Evolutionary conservation across 2,329 filamentous ascomycete species (phyloP).

Genomic region (Xylaria multiplex): DNA sequence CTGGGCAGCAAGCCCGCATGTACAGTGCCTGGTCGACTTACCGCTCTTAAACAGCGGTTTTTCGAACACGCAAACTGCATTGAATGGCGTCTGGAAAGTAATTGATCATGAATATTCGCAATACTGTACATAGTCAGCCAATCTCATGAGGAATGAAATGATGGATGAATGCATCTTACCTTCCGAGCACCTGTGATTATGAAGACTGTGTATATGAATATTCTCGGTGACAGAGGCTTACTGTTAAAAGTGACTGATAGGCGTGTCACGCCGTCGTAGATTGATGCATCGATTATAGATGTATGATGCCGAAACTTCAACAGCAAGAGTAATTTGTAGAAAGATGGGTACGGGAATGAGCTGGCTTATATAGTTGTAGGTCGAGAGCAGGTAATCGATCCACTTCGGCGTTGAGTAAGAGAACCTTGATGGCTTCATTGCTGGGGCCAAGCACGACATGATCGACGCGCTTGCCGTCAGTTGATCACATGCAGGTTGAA

Average conservation of each 20-base stretch:
- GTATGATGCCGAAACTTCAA: background rate
- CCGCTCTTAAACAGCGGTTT: constrained; percentile 42
- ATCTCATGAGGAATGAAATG: constrained; percentile 30
- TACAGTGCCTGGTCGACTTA: constrained; percentile 53
- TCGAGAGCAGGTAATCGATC: constrained; percentile 5
- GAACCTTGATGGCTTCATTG: constrained; percentile 29
- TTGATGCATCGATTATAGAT: too few relatives aligned
- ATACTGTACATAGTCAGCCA: constrained; percentile 28
- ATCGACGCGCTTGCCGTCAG: background rate
- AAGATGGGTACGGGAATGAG: background rate
- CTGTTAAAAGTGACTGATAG: background rate
- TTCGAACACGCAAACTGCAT: constrained; percentile 13
- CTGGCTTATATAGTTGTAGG: constrained; percentile 21
- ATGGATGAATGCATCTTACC: constrained; percentile 24
- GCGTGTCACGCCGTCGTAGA: background rate
- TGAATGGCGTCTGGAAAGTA: constrained; percentile 24
- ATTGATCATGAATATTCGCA: constrained; percentile 19
- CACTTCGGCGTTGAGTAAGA: background rate
- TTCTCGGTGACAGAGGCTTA: background rate
- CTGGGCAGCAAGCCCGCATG: constrained; percentile 55
- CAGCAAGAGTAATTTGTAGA: background rate
- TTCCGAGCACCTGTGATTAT: constrained; percentile 1
- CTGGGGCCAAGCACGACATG: background rate
- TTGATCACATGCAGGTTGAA: constrained; percentile 9
- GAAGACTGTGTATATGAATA: background rate